Evolutionary conservation across 768 basidiomycete species (phyloP), one percentile per base, ranked within the genome.

Genomic region (Fomitopsis serialis): DNA sequence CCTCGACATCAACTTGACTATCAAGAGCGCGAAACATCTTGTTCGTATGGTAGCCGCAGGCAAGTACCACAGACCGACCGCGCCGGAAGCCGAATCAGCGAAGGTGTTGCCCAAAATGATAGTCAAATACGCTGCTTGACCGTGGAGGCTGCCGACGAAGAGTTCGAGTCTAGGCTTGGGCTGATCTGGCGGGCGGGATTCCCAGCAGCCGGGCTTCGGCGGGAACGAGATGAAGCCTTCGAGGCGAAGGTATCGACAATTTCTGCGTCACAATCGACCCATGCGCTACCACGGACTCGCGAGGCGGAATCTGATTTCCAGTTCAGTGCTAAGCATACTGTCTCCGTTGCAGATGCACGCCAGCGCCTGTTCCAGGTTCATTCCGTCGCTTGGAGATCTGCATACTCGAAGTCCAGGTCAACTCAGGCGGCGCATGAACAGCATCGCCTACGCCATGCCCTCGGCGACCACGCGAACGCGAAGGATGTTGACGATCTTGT

Each of bases 131-230:
- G 76, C n/a, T 74, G 74, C 42, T 61, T 96, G 32, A 82, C 81
- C 45, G 61, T 91, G 9, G 93, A 97, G 67, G 84, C 84, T 23
- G 81, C 83, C 22, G 95, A 98, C 66, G 89, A 93, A 60, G 80
- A 85, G 1, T 82, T 97, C 53, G 95, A 98, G 68, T 78, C 80
- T 15, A 80, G 76, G 54, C 69, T 97, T 19, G 87, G 82, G 34
- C 73, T 87, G 9, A 88, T 92, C 27, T 89, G 81, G 76, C 75
- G 80, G 54, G 78, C 82, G 45, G 93, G 92, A 0, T 69, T 79
- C 35, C 79, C 82, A 36, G 93, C 92, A 45, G 83, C 85, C 37
- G 78, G 77, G 48, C 77, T 81, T 13, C 75, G 94, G 27, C 68
- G 83, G 43, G 87, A 84, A 47, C 80, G 92, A 1, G 88, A 93